Base-by-base conservation (phyloP, 2,329 filamentous ascomycete species). In the Dendrostoma leiphaemia region DNA sequence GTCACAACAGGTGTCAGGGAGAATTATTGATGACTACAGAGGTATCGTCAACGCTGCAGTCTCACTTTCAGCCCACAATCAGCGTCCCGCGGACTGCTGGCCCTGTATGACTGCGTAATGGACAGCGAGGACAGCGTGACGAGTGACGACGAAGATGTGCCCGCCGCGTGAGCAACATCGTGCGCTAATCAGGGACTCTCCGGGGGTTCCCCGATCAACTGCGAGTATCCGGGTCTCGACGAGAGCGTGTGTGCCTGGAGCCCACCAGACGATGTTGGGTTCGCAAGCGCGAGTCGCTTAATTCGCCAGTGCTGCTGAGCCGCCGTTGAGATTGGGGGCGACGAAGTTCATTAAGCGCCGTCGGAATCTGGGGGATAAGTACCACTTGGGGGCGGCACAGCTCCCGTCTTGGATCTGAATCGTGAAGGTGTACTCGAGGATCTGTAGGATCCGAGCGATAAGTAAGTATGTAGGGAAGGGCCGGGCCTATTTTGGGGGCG, bases 401-500 rank as follows among this genome's bases (percentile, higher is more conserved):
- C 17, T 10, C 23, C 21, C 21, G 21, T 23, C 19, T 23, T 24
- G 12, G 17, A 9, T 2, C 31, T 17, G 26, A 28, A 45, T 45
- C 17, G 43, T 31, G 28, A 31, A 21, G 31, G 21, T 41, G 38
- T 41, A 23, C 12, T 10, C 10, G 31, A 41, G 23, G 23, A 26
- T 41, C 13, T 46, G 43, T 34, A 21, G 43, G 28, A 31, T 34
- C 26, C 21, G 17, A 31, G n/a, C 5, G 35, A 38, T n/a, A n/a
- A n/a, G 35, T 38, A 19, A 40, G 23, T 41, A 15, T 15, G 37
- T 21, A 37, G 31, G 32, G 12, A 48, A 23, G 24, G 17, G 35
- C 19, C n/a, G 49, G 19, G 37, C 54, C 50, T 56, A 49, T 53
- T 53, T 46, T 45, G 40, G 50, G 54, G 50, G 45, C 45, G 45